These are phyloP conservation scores for Otatea glauca DNA, from an alignment of 176 grass and related monocot species.

Conservation along the genomic window DNA sequence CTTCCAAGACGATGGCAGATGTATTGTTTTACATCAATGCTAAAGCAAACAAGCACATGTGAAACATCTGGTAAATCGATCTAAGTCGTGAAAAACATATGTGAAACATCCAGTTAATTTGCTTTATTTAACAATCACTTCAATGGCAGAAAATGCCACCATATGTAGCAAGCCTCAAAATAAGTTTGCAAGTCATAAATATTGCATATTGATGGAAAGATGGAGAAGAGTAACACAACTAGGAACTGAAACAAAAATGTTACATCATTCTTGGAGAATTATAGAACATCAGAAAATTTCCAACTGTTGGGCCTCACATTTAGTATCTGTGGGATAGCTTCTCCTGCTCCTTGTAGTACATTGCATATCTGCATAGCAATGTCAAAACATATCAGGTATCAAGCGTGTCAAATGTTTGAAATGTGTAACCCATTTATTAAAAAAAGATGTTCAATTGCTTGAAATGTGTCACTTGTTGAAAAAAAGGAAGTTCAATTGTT, in stretches of 20 bases:
- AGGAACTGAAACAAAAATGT: slow-evolving; percentile 43
- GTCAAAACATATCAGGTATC: slow-evolving; percentile 27
- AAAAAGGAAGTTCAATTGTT: neutral
- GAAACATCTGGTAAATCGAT: neutral
- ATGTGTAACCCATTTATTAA: neutral
- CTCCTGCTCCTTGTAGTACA: slow-evolving; percentile 91
- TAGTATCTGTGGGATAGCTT: slow-evolving; percentile 88
- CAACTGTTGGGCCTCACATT: slow-evolving; percentile 16
- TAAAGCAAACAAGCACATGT: neutral
- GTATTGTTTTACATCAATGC: neutral
- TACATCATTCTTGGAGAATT: slow-evolving; percentile 40
- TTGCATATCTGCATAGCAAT: slow-evolving; percentile 65
- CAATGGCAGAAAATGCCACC: slow-evolving; percentile 12
- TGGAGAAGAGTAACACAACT: neutral
- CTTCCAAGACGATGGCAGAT: neutral
- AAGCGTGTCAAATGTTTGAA: slow-evolving; percentile 8
- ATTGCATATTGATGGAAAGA: slow-evolving; percentile 33
- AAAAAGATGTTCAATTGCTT: neutral
- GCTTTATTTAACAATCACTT: slow-evolving; percentile 54
- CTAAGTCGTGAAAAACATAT: neutral
- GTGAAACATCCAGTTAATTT: slow-evolving; percentile 32
- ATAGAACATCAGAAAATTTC: slow-evolving; percentile 29
- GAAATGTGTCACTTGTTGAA: neutral
- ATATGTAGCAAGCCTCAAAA: slow-evolving; percentile 35
- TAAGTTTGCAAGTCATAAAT: slow-evolving; percentile 43